A percentile compares a stretch with the other conserved stretches of the same genome.
phyloP scores from a whole-genome alignment of 1,139 yeast genomes.

The Pichia sp. region DNA sequence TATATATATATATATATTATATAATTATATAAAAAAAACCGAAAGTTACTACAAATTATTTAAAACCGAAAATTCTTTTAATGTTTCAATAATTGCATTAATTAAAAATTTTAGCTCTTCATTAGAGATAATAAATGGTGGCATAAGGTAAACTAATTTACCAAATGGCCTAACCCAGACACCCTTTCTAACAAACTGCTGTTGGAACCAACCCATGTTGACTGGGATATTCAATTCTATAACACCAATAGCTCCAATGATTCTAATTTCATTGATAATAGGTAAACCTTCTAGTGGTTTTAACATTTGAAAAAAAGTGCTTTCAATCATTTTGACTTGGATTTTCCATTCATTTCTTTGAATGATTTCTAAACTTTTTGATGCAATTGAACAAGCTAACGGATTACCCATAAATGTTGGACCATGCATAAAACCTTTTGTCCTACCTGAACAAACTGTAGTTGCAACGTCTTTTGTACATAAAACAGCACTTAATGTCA shows the following conservation, averaged over 20 bases:
- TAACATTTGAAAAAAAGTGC: slow-evolving; percentile 1
- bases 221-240: slow-evolving; percentile 25
- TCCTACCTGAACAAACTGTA: slow-evolving; percentile 12
- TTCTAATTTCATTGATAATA: slow-evolving; percentile 19
- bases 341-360: slow-evolving; percentile 10
- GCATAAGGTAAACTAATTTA: slow-evolving; percentile 14
- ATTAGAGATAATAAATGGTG: slow-evolving; percentile 8
- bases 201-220: slow-evolving; percentile 19
- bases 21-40: not conserved
- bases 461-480: slow-evolving; percentile 12
- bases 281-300: not conserved
- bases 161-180: slow-evolving; percentile 17
- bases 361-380: slow-evolving; percentile 14
- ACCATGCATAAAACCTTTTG: slow-evolving; percentile 17
- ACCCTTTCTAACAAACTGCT: slow-evolving; percentile 12
- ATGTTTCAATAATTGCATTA: slow-evolving; percentile 2
- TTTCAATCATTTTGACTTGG: slow-evolving; percentile 12
- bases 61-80: slow-evolving; percentile 3
- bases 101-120: slow-evolving; percentile 2
- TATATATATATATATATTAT: not conserved
- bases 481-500: slow-evolving; percentile 15
- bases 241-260: slow-evolving; percentile 31
- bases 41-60: not conserved
- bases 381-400: slow-evolving; percentile 14
- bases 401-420: slow-evolving; percentile 19